Conservation (phyloP, 2,329 filamentous ascomycete genomes). For the Triangularia verruculosa region DNA sequence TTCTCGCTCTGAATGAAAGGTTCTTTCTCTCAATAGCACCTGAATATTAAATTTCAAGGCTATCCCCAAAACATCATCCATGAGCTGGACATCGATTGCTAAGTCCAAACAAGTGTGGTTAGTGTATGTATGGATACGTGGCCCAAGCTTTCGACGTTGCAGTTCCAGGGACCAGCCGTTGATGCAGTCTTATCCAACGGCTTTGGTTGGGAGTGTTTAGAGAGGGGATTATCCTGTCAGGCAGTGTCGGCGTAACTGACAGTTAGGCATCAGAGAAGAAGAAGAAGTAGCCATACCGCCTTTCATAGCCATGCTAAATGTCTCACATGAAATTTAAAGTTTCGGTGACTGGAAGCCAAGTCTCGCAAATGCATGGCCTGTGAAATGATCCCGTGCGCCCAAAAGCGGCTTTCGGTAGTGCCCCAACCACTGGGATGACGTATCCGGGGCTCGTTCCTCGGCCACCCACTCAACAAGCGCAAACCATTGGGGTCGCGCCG, state of each 20-base stretch:
- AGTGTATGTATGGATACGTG: neutral
- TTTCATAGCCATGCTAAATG: neutral
- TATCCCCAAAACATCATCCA: neutral
- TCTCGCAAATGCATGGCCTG: neutral
- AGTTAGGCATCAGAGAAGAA: no score
- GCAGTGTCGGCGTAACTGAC: neutral
- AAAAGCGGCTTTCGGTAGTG: neutral
- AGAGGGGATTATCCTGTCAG: neutral
- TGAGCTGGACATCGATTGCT: neutral
- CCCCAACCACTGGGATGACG: constrained; percentile 1
- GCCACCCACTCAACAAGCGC: neutral
- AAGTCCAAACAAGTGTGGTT: neutral
- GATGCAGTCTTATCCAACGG: neutral
- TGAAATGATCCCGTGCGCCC: neutral
- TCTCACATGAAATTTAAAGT: neutral
- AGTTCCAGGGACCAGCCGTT: neutral
- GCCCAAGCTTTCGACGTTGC: neutral
- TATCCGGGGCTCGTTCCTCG: constrained; percentile 1
- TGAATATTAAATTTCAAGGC: neutral
- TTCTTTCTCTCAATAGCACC: no score
- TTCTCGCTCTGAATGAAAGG: no score
- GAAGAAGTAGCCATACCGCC: no score
- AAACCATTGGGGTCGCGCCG: neutral
- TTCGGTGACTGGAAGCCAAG: neutral
- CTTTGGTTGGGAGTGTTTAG: neutral